Percentiles rank a stretch among this genome's conserved stretches.
These are phyloP conservation scores for Sclerotinia spermophila DNA, from an alignment of 2,329 filamentous ascomycete species.

Conservation along the genomic window DNA sequence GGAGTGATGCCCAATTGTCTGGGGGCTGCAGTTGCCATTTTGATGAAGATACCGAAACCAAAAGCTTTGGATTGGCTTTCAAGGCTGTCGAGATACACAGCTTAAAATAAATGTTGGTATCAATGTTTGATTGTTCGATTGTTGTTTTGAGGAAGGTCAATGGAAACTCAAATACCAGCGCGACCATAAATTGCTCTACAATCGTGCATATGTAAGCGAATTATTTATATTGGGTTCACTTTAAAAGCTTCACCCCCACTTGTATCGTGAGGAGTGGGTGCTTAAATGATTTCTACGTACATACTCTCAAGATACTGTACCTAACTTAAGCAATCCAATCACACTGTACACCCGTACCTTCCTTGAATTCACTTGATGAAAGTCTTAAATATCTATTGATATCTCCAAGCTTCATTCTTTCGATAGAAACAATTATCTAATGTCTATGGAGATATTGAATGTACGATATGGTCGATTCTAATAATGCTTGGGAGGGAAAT, in stretches of 20 bases:
- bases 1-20: constrained; percentile 65
- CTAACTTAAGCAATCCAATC: background rate
- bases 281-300: background rate
- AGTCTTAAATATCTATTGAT: background rate
- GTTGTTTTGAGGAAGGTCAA: background rate
- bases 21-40: constrained; percentile 32
- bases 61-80: background rate
- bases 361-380: background rate
- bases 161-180: background rate
- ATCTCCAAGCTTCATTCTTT: background rate
- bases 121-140: constrained; percentile 1
- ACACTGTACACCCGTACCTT: background rate
- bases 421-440: background rate
- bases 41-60: constrained; percentile 16
- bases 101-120: constrained; percentile 3
- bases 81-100: constrained; percentile 2
- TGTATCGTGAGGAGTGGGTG: background rate
- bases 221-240: background rate
- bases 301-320: too few species aligned
- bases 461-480: background rate
- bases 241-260: background rate
- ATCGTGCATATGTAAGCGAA: constrained; percentile 11
- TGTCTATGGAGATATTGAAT: background rate
- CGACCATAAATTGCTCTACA: constrained; percentile 6
- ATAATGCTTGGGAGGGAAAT: constrained; percentile 44